A percentile compares a stretch with the other conserved stretches of the same genome.
Evolutionary conservation across 139 green algal species (phyloP).

Genomic region (Marvania coccoides): DNA sequence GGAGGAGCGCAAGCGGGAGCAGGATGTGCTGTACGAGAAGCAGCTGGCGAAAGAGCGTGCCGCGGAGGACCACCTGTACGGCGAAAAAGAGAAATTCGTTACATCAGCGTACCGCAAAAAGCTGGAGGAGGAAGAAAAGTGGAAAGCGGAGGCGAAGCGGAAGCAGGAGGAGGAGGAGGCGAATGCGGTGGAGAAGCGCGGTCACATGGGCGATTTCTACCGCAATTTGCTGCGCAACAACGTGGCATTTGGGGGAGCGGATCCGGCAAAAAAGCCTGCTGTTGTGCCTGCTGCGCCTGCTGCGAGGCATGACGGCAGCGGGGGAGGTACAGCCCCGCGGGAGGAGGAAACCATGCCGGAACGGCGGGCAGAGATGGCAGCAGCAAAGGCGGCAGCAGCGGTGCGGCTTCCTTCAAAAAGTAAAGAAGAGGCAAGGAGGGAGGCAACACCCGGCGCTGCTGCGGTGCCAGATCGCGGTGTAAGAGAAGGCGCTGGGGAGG

Average conservation of each 20-base stretch:
- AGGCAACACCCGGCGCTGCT: too few species aligned
- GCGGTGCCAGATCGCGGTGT: too few species aligned
- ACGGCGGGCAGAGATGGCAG: not conserved
- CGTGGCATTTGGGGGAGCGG: conserved; percentile 49
- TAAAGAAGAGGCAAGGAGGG: too few species aligned
- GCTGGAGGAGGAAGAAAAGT: conserved; percentile 83
- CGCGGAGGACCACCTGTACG: conserved; percentile 84
- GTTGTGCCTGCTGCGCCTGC: not conserved
- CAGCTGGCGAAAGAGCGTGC: conserved; percentile 26
- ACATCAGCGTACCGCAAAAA: conserved; percentile 90
- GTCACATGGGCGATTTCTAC: conserved; percentile 90
- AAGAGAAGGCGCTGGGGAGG: too few species aligned
- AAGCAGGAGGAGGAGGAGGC: conserved; percentile 56
- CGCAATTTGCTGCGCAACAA: conserved; percentile 75
- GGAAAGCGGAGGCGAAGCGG: conserved; percentile 42
- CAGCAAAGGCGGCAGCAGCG: not conserved
- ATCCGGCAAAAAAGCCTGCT: not conserved
- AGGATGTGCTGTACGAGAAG: conserved; percentile 72
- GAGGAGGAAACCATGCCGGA: not conserved
- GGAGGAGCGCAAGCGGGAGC: conserved; percentile 74
- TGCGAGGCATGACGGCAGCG: not conserved
- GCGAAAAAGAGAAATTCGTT: conserved; percentile 91
- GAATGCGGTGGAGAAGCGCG: conserved; percentile 56
- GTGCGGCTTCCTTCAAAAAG: too few species aligned
- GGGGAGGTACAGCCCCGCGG: too few species aligned